phyloP scores from a whole-genome alignment of 2,329 filamentous ascomycete species.

The Hypoxylon sp. region DNA sequence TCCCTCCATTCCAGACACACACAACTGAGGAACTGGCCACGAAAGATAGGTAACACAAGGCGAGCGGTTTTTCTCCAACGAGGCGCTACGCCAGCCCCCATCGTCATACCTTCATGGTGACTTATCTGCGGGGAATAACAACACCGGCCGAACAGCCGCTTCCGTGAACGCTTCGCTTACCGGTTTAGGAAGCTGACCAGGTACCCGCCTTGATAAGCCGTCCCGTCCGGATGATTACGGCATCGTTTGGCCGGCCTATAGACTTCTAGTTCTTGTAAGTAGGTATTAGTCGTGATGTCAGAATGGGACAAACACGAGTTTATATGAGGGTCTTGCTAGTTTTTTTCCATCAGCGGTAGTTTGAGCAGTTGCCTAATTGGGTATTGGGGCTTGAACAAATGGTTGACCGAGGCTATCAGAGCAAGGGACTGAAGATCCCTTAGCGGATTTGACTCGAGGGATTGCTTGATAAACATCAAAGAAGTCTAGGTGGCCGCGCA shows the following conservation, averaged over 20 bases:
- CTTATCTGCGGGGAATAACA: constrained; percentile 35
- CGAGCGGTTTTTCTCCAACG: constrained; percentile 15
- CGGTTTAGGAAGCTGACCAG: constrained; percentile 33
- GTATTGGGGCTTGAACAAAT: not conserved
- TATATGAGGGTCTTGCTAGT: not conserved
- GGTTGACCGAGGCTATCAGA: not conserved
- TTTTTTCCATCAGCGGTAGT: not conserved
- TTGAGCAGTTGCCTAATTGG: not conserved
- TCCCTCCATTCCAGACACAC: too few relatives aligned
- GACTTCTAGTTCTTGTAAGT: not conserved
- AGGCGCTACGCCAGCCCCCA: constrained; percentile 4
- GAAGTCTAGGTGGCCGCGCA: too few relatives aligned
- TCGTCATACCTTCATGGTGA: not conserved
- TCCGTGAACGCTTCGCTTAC: constrained; percentile 13
- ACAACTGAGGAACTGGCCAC: not conserved
- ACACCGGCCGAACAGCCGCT: constrained; percentile 7
- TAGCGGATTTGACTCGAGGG: not conserved
- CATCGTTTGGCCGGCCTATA: not conserved
- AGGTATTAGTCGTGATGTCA: not conserved
- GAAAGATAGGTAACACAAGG: not conserved
- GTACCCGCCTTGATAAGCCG: constrained; percentile 28
- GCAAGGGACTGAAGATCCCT: not conserved
- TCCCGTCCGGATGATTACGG: not conserved
- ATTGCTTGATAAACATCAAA: too few relatives aligned
- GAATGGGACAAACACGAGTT: not conserved